phyloP scores from a whole-genome alignment of 441 rosid genomes.

The Populus trichocarpa region DNA sequence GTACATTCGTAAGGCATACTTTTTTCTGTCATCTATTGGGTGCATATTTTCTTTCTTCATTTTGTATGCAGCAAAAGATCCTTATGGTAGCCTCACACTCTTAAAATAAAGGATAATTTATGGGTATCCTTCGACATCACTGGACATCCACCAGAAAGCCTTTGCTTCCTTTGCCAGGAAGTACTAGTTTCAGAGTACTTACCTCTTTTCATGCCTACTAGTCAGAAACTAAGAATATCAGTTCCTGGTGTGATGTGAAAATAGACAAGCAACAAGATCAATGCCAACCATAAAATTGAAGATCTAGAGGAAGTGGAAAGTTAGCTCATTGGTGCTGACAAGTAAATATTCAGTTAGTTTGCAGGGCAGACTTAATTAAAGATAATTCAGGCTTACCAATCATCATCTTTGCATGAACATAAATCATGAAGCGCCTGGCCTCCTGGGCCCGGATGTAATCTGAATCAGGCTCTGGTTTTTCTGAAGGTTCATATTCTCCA shows the following conservation, averaged over 20 bases:
- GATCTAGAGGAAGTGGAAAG: background rate
- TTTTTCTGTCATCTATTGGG: background rate
- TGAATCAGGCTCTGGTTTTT: slow-evolving; percentile 76
- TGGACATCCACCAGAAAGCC: background rate
- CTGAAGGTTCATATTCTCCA: slow-evolving; percentile 91
- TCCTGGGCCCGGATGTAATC: slow-evolving; percentile 83
- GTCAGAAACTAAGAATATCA: background rate
- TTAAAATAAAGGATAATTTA: background rate
- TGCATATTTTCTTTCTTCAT: background rate
- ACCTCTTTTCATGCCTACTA: background rate
- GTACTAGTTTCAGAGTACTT: background rate
- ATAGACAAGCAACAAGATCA: background rate
- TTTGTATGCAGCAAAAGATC: background rate
- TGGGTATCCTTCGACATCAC: background rate
- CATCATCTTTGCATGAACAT: slow-evolving; percentile 98
- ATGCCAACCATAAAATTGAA: background rate
- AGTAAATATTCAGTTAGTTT: background rate
- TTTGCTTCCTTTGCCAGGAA: background rate
- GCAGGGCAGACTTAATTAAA: background rate
- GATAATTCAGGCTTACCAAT: slow-evolving; percentile 50
- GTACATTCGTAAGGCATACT: background rate
- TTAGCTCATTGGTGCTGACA: background rate
- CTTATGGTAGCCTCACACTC: background rate
- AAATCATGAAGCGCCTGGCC: slow-evolving; percentile 96
- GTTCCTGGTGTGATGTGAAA: background rate